Evolutionary conservation across 2,329 filamentous ascomycete species (phyloP).

Genomic region (Graphilbum sp.): DNA sequence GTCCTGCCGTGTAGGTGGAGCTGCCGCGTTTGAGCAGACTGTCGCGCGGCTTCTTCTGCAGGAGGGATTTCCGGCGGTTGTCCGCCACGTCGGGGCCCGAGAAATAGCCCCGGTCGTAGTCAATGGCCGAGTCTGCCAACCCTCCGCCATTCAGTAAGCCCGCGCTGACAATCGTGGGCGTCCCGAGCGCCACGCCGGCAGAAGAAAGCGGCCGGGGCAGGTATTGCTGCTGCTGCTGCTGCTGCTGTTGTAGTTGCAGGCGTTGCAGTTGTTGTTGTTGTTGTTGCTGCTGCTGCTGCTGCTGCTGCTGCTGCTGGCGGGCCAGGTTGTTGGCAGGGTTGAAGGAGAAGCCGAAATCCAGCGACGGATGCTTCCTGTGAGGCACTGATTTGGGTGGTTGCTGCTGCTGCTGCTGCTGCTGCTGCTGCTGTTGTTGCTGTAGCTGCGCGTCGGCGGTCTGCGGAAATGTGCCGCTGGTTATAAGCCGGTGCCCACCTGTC

Average conservation of each 20-base stretch:
- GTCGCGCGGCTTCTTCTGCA: constrained; percentile 68
- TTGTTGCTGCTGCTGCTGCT: not conserved
- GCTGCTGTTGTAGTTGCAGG: not conserved
- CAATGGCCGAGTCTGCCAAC: constrained; percentile 33
- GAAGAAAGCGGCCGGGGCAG: constrained; percentile 33
- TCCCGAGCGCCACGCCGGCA: constrained; percentile 25
- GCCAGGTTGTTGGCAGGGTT: constrained; percentile 29
- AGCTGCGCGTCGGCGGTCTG: constrained; percentile 16
- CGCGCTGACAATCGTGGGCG: constrained; percentile 17
- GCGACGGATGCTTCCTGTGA: constrained; percentile 50
- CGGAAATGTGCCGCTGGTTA: constrained; percentile 25
- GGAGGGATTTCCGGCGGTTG: constrained; percentile 49
- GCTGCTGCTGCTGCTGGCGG: constrained; percentile 1
- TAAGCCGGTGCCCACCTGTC: constrained; percentile 24
- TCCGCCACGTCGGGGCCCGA: constrained; percentile 69
- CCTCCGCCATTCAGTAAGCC: constrained; percentile 14
- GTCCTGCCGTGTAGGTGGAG: constrained; percentile 4
- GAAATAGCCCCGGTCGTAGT: constrained; percentile 82
- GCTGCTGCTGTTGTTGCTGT: not conserved
- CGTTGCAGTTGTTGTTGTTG: not conserved
- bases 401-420: constrained; percentile 1
- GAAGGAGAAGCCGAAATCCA: constrained; percentile 55
- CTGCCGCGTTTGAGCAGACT: constrained; percentile 22
- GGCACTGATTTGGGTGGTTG: constrained; percentile 13
- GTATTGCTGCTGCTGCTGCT: not conserved